Evolutionary conservation across 805 yeast genomes (phyloP).

Genomic region (Yamadazyma phyllophila): DNA sequence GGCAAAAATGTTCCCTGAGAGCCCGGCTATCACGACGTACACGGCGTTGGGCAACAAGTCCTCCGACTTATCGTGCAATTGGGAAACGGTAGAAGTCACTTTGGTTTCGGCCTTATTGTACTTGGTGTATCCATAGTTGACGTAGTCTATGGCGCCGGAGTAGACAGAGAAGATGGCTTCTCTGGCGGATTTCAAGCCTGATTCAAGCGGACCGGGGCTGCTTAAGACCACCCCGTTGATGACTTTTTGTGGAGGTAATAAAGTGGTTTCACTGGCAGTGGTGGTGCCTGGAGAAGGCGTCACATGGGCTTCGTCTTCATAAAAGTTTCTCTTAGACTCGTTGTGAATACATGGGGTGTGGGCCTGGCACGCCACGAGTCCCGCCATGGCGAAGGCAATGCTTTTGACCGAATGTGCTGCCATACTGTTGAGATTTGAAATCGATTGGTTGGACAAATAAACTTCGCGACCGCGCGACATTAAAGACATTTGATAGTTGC

Average conservation of each 20-base stretch:
- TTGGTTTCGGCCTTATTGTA: conserved; percentile 61
- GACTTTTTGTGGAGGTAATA: conserved; percentile 43
- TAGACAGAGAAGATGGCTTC: conserved; percentile 24
- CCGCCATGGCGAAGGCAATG: conserved; percentile 1
- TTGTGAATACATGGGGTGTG: conserved; percentile 7
- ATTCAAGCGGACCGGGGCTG: conserved; percentile 49
- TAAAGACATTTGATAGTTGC: no score
- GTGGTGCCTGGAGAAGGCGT: conserved; percentile 52
- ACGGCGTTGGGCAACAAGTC: conserved; percentile 68
- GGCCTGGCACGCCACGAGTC: background rate
- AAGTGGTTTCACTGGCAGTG: conserved; percentile 24
- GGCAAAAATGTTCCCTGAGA: conserved; percentile 71
- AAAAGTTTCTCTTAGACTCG: conserved; percentile 38
- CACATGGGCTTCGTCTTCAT: conserved; percentile 47
- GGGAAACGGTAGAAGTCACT: conserved; percentile 60
- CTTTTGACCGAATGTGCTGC: background rate
- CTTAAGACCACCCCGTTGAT: conserved; percentile 59
- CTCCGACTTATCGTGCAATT: conserved; percentile 63
- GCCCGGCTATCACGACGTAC: conserved; percentile 64
- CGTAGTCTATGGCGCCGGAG: conserved; percentile 23
- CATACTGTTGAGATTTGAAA: background rate
- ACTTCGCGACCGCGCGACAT: background rate
- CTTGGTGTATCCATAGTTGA: conserved; percentile 47
- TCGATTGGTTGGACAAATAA: conserved; percentile 4
- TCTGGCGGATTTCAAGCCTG: conserved; percentile 48